Conservation (phyloP, 331 rosid genomes). For the Rosa hybrid region DNA sequence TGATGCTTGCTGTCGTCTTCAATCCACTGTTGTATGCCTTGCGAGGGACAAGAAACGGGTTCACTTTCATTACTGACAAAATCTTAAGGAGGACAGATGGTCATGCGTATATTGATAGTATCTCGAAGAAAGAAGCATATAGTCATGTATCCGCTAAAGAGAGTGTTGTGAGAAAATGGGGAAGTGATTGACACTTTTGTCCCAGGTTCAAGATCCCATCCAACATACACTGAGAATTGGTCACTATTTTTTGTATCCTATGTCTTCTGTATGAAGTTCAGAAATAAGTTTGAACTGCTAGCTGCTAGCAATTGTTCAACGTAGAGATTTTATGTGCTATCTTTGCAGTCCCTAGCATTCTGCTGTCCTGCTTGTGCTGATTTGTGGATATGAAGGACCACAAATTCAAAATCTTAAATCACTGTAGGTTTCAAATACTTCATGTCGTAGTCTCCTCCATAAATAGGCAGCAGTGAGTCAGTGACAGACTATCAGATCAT, state of each 20-base stretch:
- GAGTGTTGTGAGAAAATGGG: slow-evolving; percentile 79
- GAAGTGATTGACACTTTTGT: slow-evolving; percentile 45
- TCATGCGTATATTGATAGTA: slow-evolving; percentile 34
- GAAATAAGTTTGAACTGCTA: background rate
- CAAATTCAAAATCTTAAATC: background rate
- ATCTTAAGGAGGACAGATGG: slow-evolving; percentile 42
- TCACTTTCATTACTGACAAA: slow-evolving; percentile 52
- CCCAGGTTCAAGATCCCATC: slow-evolving; percentile 33
- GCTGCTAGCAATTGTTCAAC: background rate
- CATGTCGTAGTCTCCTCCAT: slow-evolving; percentile 11
- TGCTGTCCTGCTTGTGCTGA: background rate
- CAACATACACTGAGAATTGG: slow-evolving; percentile 13
- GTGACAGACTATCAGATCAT: background rate
- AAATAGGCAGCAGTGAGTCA: background rate
- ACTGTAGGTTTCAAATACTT: background rate
- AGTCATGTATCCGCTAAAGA: slow-evolving; percentile 65
- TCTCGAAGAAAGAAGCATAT: slow-evolving; percentile 46
- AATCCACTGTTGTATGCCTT: slow-evolving; percentile 78
- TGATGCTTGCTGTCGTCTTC: slow-evolving; percentile 77
- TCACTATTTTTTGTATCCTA: slow-evolving; percentile 14
- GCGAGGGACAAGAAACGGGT: slow-evolving; percentile 78
- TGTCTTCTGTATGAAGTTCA: slow-evolving; percentile 12
- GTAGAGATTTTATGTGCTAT: background rate
- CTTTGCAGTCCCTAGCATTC: background rate
- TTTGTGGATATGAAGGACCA: background rate